phyloP scores from a whole-genome alignment of 2,329 filamentous ascomycete species.

The Alternaria solani region DNA sequence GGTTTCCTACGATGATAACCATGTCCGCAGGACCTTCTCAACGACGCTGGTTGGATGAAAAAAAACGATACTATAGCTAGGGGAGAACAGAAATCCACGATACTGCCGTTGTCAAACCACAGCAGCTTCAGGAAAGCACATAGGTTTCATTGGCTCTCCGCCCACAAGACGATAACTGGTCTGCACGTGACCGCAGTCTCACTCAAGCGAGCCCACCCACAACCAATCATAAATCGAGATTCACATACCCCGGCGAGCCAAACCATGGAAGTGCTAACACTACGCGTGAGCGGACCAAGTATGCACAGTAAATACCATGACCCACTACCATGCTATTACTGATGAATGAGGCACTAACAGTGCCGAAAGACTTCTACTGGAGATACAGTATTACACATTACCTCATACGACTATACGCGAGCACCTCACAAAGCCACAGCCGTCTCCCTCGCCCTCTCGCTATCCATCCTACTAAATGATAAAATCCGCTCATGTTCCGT shows the following conservation, averaged over 20 bases:
- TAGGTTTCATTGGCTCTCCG: background rate
- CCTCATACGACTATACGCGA: no score
- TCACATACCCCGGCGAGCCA: background rate
- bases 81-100: background rate
- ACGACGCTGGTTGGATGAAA: background rate
- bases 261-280: background rate
- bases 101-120: background rate
- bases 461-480: conserved; percentile 29
- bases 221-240: background rate
- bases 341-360: background rate
- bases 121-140: background rate
- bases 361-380: background rate
- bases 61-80: background rate
- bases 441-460: conserved; percentile 5
- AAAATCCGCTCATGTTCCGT: conserved; percentile 45
- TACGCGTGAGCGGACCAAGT: background rate
- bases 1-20: background rate
- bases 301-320: background rate
- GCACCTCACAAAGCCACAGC: conserved; percentile 9
- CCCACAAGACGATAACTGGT: background rate
- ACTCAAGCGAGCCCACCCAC: background rate
- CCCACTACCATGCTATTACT: background rate
- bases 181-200: background rate
- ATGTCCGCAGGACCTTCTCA: fast-evolving
- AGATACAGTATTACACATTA: conserved; percentile 1